phyloP scores from a whole-genome alignment of 2,329 filamentous ascomycete genomes.

The Clonostachys rhizophaga region DNA sequence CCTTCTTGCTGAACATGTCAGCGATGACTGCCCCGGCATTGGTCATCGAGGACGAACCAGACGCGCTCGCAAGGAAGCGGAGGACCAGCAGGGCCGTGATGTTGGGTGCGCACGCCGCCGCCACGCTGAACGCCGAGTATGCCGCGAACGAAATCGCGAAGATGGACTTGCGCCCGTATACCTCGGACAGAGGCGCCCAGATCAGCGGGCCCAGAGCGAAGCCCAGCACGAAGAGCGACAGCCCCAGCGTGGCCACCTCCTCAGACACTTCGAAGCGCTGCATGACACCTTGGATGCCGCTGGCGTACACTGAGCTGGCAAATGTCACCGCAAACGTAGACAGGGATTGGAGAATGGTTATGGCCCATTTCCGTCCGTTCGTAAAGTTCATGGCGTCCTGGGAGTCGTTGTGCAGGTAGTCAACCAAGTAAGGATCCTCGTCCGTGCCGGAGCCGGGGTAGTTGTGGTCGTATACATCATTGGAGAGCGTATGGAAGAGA shows the following conservation, averaged over 20 bases:
- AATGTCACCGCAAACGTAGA: constrained; percentile 62
- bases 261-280: too few species aligned
- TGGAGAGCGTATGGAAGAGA: too few species aligned
- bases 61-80: constrained; percentile 58
- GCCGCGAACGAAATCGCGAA: constrained; percentile 51
- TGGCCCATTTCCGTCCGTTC: constrained; percentile 51
- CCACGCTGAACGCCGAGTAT: constrained; percentile 29
- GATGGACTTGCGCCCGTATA: constrained; percentile 46
- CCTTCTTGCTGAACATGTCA: constrained; percentile 48
- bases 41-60: constrained; percentile 55
- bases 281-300: constrained; percentile 11
- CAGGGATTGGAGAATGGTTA: constrained; percentile 53
- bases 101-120: constrained; percentile 43
- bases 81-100: constrained; percentile 55
- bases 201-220: constrained; percentile 61
- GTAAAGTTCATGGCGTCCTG: constrained; percentile 58
- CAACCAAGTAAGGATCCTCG: constrained; percentile 58
- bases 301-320: constrained; percentile 56
- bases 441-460: constrained; percentile 56
- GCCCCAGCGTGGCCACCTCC: constrained; percentile 52
- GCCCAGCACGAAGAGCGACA: constrained; percentile 60
- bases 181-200: constrained; percentile 63
- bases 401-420: constrained; percentile 59
- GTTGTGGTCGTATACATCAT: too few species aligned
- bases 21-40: constrained; percentile 58